Percentiles rank a stretch among this genome's conserved stretches.
phyloP scores from a whole-genome alignment of 176 grass and related monocot genomes.

The Thalia dealbata region DNA sequence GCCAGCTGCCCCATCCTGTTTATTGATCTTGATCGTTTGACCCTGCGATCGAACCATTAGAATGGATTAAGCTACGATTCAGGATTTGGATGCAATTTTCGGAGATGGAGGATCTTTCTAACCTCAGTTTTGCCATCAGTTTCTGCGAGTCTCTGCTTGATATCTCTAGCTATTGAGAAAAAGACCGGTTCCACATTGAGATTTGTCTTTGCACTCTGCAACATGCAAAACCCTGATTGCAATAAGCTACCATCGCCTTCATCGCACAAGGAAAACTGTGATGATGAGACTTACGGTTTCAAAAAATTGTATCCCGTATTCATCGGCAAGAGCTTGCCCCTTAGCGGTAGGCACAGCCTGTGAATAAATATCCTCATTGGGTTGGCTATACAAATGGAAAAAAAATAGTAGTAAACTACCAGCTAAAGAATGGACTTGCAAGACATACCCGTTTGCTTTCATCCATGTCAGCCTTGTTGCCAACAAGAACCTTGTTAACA shows the following conservation, averaged over 20 bases:
- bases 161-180: slow-evolving; percentile 24
- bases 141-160: slow-evolving; percentile 22
- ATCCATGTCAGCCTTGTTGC: slow-evolving; percentile 24
- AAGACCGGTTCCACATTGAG: slow-evolving; percentile 18
- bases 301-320: slow-evolving; percentile 20
- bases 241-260: background rate
- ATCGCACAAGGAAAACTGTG: no score
- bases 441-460: slow-evolving; percentile 18
- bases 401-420: background rate
- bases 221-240: background rate
- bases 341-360: slow-evolving; percentile 15
- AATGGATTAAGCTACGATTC: background rate
- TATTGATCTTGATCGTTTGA: slow-evolving; percentile 20
- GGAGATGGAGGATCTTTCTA: background rate
- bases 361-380: background rate
- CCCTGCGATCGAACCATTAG: background rate
- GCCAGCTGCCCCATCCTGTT: slow-evolving; percentile 3
- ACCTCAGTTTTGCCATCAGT: slow-evolving; percentile 16
- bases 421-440: background rate
- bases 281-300: slow-evolving; percentile 4
- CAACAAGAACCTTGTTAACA: slow-evolving; percentile 20
- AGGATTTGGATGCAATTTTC: background rate
- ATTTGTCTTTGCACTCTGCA: slow-evolving; percentile 23
- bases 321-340: slow-evolving; percentile 22
- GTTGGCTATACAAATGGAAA: background rate